Percentiles rank a stretch among this genome's conserved stretches.
phyloP scores from a whole-genome alignment of 2,329 filamentous ascomycete genomes.

The Herpotrichia juniperi region DNA sequence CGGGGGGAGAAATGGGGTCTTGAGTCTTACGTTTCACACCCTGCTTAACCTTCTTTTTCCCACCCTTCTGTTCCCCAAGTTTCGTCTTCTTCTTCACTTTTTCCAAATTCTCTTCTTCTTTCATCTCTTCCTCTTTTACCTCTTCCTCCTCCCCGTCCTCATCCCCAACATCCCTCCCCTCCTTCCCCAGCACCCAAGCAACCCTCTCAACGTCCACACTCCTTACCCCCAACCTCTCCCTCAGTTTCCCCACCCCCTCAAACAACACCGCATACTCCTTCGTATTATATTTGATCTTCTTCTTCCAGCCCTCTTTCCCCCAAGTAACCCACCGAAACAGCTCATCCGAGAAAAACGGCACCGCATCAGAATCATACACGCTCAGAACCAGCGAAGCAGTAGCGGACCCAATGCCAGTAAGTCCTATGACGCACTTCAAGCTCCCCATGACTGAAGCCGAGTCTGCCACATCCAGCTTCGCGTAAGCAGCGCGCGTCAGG shows the following conservation, averaged over 20 bases:
- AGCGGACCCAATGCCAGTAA: slow-evolving; percentile 80
- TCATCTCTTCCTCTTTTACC: slow-evolving; percentile 1
- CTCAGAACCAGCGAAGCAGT: slow-evolving; percentile 77
- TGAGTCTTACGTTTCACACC: slow-evolving; percentile 31
- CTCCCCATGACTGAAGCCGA: slow-evolving; percentile 53
- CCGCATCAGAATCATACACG: slow-evolving; percentile 62
- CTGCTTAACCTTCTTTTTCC: slow-evolving; percentile 6
- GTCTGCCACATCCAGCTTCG: slow-evolving; percentile 10
- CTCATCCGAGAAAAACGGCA: slow-evolving; percentile 83
- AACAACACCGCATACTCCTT: slow-evolving; percentile 71
- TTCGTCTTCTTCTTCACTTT: neutral
- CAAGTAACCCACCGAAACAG: slow-evolving; percentile 74
- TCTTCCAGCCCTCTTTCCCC: slow-evolving; percentile 52
- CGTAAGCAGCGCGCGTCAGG: slow-evolving; percentile 61
- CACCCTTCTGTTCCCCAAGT: slow-evolving; percentile 3
- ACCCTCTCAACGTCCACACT: slow-evolving; percentile 73
- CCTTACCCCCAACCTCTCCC: slow-evolving; percentile 35
- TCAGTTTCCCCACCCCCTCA: slow-evolving; percentile 35
- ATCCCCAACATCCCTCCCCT: slow-evolving; percentile 28
- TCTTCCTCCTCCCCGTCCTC: slow-evolving; percentile 10
- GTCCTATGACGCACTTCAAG: slow-evolving; percentile 60
- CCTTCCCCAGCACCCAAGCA: slow-evolving; percentile 69
- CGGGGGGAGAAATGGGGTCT: slow-evolving; percentile 13
- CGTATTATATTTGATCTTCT: slow-evolving; percentile 69
- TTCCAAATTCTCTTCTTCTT: neutral